Percentiles rank a stretch among this genome's conserved stretches.
Evolutionary conservation across 495 filamentous ascomycete genomes (phyloP).

Genomic region (Aspergillus wentii): DNA sequence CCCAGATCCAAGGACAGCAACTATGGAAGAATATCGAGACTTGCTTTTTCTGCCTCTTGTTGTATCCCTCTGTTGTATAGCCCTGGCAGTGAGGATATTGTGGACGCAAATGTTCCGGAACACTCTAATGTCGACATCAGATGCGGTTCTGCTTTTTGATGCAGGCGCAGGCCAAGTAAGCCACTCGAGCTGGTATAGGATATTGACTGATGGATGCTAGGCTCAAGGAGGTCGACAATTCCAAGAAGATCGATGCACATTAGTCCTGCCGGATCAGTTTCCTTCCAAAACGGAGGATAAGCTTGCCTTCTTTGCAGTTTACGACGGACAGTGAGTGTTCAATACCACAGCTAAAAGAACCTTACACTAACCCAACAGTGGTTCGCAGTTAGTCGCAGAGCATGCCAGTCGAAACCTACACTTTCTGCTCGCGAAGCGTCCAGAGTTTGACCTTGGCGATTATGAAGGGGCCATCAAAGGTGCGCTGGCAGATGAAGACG

Average conservation of each 20-base stretch:
- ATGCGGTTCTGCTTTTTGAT: slow-evolving; percentile 28
- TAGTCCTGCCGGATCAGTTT: slow-evolving; percentile 29
- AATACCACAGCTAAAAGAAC: too few species aligned
- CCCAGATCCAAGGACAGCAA: too few species aligned
- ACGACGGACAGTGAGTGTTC: slow-evolving; percentile 37
- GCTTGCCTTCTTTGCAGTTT: slow-evolving; percentile 34
- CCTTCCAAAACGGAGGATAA: slow-evolving; percentile 22
- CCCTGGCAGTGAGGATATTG: background rate
- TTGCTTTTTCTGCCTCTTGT: too few species aligned
- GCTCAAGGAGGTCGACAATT: slow-evolving; percentile 24
- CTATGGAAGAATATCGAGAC: too few species aligned
- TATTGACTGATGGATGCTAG: slow-evolving; percentile 10
- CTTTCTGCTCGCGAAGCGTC: slow-evolving; percentile 19
- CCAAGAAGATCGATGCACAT: slow-evolving; percentile 30
- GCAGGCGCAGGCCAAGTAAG: slow-evolving; percentile 27
- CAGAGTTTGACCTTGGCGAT: slow-evolving; percentile 20
- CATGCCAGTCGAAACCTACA: slow-evolving; percentile 29
- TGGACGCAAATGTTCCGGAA: slow-evolving; percentile 18
- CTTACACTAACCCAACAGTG: too few species aligned
- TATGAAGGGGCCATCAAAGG: slow-evolving; percentile 14
- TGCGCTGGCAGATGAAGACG: slow-evolving; percentile 12
- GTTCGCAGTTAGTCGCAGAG: slow-evolving; percentile 28
- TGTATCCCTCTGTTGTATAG: too few species aligned
- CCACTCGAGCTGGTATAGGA: background rate
- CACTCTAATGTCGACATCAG: slow-evolving; percentile 18